Evolutionary conservation across 495 filamentous ascomycete genomes (phyloP).

Genomic region (Neurospora sp.): DNA sequence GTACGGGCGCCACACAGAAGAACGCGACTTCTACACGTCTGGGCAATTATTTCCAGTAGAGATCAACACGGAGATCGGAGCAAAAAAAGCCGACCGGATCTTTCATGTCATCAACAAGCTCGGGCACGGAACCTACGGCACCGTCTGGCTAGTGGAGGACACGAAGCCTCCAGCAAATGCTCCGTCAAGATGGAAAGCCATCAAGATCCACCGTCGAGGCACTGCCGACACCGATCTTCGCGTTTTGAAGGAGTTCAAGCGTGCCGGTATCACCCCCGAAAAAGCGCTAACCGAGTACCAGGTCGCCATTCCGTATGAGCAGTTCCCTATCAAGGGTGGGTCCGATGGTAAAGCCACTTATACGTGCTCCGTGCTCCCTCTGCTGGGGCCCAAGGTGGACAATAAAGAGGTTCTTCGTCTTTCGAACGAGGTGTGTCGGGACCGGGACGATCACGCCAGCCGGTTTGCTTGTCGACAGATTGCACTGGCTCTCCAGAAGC

Average conservation of each 20-base stretch:
- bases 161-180: background rate
- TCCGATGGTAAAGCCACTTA: background rate
- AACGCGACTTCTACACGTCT: background rate
- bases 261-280: background rate
- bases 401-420: background rate
- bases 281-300: background rate
- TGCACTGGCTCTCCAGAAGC: background rate
- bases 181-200: background rate
- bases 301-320: background rate
- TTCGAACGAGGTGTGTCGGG: background rate
- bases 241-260: background rate
- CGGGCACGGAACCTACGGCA: conserved; percentile 37
- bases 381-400: background rate
- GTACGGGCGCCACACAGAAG: background rate
- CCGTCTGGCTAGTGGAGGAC: conserved; percentile 40
- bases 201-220: background rate
- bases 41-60: background rate
- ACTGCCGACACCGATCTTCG: background rate
- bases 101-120: conserved; percentile 35
- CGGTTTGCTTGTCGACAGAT: background rate
- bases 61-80: background rate
- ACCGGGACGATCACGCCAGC: background rate
- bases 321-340: background rate
- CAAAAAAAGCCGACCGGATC: background rate
- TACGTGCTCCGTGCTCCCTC: background rate